phyloP scores from a whole-genome alignment of 345 rosid genomes.

The Gossypium rotundifolium region DNA sequence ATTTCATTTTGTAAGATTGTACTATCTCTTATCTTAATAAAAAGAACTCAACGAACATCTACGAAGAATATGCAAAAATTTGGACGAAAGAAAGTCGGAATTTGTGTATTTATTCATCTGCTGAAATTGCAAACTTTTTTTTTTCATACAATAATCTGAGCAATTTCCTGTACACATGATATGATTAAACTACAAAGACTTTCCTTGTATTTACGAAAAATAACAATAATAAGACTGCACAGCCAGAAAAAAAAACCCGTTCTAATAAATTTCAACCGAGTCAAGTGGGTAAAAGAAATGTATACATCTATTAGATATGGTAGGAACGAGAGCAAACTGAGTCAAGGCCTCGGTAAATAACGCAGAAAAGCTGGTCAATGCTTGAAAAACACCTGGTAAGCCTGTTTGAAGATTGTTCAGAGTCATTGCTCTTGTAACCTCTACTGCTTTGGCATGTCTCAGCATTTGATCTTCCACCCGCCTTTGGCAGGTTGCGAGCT shows the following conservation, averaged over 20 bases:
- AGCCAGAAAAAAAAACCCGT: neutral
- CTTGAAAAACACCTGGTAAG: slow-evolving; percentile 88
- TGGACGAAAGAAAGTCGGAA: neutral
- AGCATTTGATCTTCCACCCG: slow-evolving; percentile 86
- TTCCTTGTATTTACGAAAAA: neutral
- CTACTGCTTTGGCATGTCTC: slow-evolving; percentile 81
- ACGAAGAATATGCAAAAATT: neutral
- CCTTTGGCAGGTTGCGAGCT: slow-evolving; percentile 81
- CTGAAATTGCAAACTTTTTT: neutral
- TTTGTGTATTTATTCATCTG: neutral
- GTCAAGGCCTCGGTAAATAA: slow-evolving; percentile 65
- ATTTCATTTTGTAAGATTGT: too few relatives aligned
- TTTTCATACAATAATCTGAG: neutral
- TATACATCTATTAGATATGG: slow-evolving; percentile 51
- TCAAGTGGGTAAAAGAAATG: neutral
- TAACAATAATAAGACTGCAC: neutral
- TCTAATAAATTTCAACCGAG: neutral
- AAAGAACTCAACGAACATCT: too few relatives aligned
- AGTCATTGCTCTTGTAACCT: slow-evolving; percentile 90
- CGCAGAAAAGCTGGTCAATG: slow-evolving; percentile 78
- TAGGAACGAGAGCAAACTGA: slow-evolving; percentile 74
- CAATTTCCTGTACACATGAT: neutral
- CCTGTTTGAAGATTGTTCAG: slow-evolving; percentile 89
- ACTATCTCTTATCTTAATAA: too few relatives aligned
- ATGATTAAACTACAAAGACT: neutral